Evolutionary conservation across 1,284 basidiomycete species (phyloP).

Genomic region (Mycosarcoma maydis): DNA sequence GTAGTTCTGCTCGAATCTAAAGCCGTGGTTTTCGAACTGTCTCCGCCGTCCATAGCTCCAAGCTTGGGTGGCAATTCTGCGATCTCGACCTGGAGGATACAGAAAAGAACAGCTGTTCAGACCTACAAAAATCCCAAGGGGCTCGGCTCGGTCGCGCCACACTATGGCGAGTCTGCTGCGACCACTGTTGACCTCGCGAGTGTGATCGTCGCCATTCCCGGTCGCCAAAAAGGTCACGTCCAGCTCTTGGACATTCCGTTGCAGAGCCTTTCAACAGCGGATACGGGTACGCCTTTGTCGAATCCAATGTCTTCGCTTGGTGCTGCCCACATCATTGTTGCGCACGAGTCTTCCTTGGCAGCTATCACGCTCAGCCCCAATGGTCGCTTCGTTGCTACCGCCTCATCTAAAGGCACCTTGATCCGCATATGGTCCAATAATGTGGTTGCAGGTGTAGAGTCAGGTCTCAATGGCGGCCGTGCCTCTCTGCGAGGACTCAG

Average conservation of each 20-base stretch:
- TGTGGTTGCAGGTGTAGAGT: background rate
- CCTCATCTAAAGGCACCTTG: constrained; percentile 56
- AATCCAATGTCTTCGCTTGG: constrained; percentile 16
- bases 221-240: constrained; percentile 57
- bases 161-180: background rate
- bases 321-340: constrained; percentile 57
- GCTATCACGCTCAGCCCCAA: constrained; percentile 45
- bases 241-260: constrained; percentile 44
- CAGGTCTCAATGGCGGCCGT: background rate
- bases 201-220: constrained; percentile 50
- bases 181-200: background rate
- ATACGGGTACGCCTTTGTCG: background rate
- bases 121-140: constrained; percentile 43
- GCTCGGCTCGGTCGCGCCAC: constrained; percentile 30
- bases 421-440: constrained; percentile 55
- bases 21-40: constrained; percentile 51
- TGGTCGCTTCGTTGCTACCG: constrained; percentile 46
- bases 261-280: background rate
- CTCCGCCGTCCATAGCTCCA: constrained; percentile 7
- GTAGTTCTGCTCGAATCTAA: constrained; percentile 50
- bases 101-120: constrained; percentile 33
- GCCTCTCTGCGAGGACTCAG: background rate
- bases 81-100: constrained; percentile 32
- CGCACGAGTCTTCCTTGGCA: constrained; percentile 50
- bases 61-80: background rate